Conservation (phyloP, 2,329 filamentous ascomycete species). For the Aspergillus melleus region DNA sequence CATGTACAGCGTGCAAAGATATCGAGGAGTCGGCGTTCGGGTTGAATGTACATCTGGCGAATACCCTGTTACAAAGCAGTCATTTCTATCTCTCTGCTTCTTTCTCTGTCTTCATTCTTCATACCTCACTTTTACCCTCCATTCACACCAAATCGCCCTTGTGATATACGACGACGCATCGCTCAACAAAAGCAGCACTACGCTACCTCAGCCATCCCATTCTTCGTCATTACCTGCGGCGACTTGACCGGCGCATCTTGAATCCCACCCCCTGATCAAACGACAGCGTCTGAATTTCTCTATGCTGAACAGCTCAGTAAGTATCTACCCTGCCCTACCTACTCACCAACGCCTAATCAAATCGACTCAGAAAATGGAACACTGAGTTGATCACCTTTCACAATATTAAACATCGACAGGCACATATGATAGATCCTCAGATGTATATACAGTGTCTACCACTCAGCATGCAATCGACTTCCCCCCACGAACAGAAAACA, state of each 20-base stretch:
- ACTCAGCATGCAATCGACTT: background rate
- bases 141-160: conserved; percentile 47
- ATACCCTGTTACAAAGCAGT: background rate
- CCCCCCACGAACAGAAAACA: background rate
- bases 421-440: too few species aligned
- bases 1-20: background rate
- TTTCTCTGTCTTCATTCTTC: background rate
- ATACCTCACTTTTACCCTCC: conserved; percentile 42
- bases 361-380: too few species aligned
- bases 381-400: too few species aligned
- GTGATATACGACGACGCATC: conserved; percentile 50
- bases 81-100: background rate
- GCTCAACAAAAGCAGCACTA: conserved; percentile 48
- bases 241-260: conserved; percentile 18
- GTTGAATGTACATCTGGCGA: background rate
- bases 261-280: conserved; percentile 27
- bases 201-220: conserved; percentile 40
- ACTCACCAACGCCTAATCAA: too few species aligned
- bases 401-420: too few species aligned
- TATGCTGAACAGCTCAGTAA: conserved; percentile 10
- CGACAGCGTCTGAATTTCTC: conserved; percentile 38
- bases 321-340: background rate
- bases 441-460: too few species aligned
- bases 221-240: conserved; percentile 26
- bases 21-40: background rate